Base-by-base conservation (phyloP, 192 early-diverging fungal genomes). In the Backusella mclennaniae region DNA sequence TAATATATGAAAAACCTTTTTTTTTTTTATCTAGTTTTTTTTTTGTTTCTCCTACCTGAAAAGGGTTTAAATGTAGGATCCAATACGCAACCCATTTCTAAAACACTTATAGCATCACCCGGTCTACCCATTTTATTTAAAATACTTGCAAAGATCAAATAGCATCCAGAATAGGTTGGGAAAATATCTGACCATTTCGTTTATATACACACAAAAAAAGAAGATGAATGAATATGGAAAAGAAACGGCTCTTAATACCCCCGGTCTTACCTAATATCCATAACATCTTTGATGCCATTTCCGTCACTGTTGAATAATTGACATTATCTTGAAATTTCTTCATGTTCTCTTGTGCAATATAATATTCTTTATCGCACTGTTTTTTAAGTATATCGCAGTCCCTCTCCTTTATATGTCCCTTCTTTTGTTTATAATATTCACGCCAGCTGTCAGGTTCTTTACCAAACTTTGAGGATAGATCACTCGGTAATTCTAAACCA, bases 221-320 rank as follows among this genome's bases (percentile, higher is more conserved):
- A 21, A 21, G 21, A 21, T 33, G 33, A 33, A 33, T 33, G 21
- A 26, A 7, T 39, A 39, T 39, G 38, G 38, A 39, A 39, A 39
- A 39, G 11, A 38, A 38, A 39, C 38, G 11, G 11, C 38, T 39
- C 11, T 8, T 39, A 39, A 26, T 26, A 44, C 42, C 23, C 23
- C 7, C 21, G 23, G 23, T 59, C 23, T 26, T 69, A 69, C 67
- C 67, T 38, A 69, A 41, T 35, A 69, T 69, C 67, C 67, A 69
- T 38, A 69, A 12, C 67, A 69, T 69, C 12, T 69, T 69, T 7
- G 36, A 69, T 41, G 68, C 36, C n/a, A 69, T 38, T 23, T 69
- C 35, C 39, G 41, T 69, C 21, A 69, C 35, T 38, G 38, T 41
- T 12, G 68, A 39, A 41, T 69, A 69, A 41, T 26, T 69, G 4